Evolutionary conservation across 345 rosid species (phyloP).

Genomic region (Nasturtium officinale): DNA sequence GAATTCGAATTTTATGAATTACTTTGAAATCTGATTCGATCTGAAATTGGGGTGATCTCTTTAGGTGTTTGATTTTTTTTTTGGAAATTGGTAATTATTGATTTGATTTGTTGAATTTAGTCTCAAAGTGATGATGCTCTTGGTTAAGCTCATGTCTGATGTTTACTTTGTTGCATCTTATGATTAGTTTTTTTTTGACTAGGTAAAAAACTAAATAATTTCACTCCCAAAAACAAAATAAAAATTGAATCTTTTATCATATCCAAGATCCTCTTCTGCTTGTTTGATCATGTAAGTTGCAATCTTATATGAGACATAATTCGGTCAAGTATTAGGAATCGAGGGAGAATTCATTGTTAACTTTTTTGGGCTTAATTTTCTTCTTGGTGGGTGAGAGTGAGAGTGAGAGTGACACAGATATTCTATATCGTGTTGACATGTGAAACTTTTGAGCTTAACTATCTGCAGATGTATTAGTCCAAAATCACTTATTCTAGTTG

Average conservation of each 20-base stretch:
- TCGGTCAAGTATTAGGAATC: neutral
- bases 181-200: too few relatives aligned
- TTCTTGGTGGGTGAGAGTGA: slow-evolving; percentile 6
- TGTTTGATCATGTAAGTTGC: neutral
- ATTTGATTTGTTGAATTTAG: neutral
- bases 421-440: neutral
- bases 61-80: neutral
- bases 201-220: too few relatives aligned
- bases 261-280: neutral
- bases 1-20: neutral
- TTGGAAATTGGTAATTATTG: neutral
- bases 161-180: neutral
- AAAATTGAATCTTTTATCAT: neutral
- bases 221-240: too few relatives aligned
- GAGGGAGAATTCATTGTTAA: neutral
- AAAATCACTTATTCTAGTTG: neutral
- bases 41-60: slow-evolving; percentile 19
- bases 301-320: neutral
- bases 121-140: slow-evolving; percentile 13
- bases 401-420: neutral
- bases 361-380: neutral
- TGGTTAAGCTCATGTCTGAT: neutral
- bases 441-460: neutral
- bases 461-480: neutral
- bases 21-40: neutral